Base-by-base conservation (phyloP, 768 basidiomycete species). In the Mycena vitilis region DNA sequence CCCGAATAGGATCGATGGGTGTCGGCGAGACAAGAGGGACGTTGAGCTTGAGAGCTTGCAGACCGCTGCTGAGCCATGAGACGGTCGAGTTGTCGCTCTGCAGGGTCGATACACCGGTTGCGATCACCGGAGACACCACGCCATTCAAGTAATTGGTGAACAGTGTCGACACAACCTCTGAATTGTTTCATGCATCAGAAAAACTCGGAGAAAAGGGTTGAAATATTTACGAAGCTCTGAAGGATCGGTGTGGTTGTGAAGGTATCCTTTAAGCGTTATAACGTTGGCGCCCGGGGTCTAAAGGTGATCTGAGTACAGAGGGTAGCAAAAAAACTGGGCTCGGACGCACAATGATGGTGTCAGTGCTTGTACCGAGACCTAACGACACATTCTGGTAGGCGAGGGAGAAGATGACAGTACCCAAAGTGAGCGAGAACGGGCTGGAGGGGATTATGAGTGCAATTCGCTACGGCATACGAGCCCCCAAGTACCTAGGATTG, bases 61-160 rank as follows among this genome's bases (percentile, higher is more conserved):
- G 75, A 9, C 90, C 92, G 60, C 81, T 75, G 65, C 84, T 89
- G 18, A 94, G 85, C 92, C 92, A 94, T 10, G 87, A 86, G 63
- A 93, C 86, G 6, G 78, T 73, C 15, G 85, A 78, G 34, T 87
- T 86, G 75, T 91, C 88, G 4, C 78, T 55, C 68, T 90, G 90
- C 5, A 85, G 75, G 12, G 90, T 88, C 23, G 89, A 89, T 57
- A 79, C 75, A 18, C 91, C 92, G 15, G 79, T 81, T 2, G 91
- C 92, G 64, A 88, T 74, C 44, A 93, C 89, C 5, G 80, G 83
- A 5, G 90, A 87, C 20, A 72, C 76, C 25, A 87, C 85, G 25
- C 89, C 84, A 72, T 94, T 93, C 70, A 94, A 80, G 74, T 91
- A 93, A 54, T 87, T 86, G 18, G 90, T 91, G 77, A 93, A 93